A percentile compares a stretch with the other conserved stretches of the same genome.
phyloP scores from a whole-genome alignment of 2,329 filamentous ascomycete genomes.

The Ophiostoma novo-ulmi region DNA sequence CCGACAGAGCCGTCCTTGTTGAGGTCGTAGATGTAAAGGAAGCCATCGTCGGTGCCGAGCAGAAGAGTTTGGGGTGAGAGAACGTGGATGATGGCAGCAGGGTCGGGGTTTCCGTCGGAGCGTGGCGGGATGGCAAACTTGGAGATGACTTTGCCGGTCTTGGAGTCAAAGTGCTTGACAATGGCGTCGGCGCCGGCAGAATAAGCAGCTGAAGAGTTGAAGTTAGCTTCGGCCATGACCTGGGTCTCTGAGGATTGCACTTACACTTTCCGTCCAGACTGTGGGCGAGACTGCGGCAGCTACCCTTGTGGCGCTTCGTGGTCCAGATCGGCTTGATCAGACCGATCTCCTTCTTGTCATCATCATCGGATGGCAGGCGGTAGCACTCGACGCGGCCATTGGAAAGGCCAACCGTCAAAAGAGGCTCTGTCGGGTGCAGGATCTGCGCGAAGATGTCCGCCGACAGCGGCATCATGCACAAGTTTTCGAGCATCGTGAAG shows the following conservation, averaged over 20 bases:
- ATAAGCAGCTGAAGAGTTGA: slow-evolving; percentile 43
- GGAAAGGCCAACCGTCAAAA: slow-evolving; percentile 80
- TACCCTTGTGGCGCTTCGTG: slow-evolving; percentile 87
- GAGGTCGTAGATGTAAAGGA: slow-evolving; percentile 82
- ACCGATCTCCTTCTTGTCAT: slow-evolving; percentile 61
- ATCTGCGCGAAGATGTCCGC: slow-evolving; percentile 86
- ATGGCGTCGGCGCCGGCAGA: slow-evolving; percentile 56
- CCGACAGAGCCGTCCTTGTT: slow-evolving; percentile 51
- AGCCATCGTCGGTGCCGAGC: slow-evolving; percentile 83
- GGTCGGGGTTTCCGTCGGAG: slow-evolving; percentile 41
- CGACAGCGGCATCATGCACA: slow-evolving; percentile 80
- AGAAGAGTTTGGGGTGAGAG: slow-evolving; percentile 85
- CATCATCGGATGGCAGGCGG: slow-evolving; percentile 56
- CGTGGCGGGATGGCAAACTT: slow-evolving; percentile 71
- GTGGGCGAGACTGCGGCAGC: slow-evolving; percentile 77
- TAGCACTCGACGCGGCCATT: slow-evolving; percentile 83
- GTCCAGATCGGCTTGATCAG: slow-evolving; percentile 80
- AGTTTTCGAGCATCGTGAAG: slow-evolving; percentile 73
- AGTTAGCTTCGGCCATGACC: neutral
- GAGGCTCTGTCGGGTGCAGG: slow-evolving; percentile 74
- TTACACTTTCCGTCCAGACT: slow-evolving; percentile 68
- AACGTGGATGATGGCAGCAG: slow-evolving; percentile 72
- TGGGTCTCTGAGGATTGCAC: slow-evolving; percentile 31
- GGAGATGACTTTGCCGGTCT: slow-evolving; percentile 63
- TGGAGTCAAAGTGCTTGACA: slow-evolving; percentile 50